Percentiles rank a stretch among this genome's conserved stretches.
These are phyloP conservation scores for Oryza brachyantha DNA, from an alignment of 176 grass and related monocot genomes.

Conservation along the genomic window DNA sequence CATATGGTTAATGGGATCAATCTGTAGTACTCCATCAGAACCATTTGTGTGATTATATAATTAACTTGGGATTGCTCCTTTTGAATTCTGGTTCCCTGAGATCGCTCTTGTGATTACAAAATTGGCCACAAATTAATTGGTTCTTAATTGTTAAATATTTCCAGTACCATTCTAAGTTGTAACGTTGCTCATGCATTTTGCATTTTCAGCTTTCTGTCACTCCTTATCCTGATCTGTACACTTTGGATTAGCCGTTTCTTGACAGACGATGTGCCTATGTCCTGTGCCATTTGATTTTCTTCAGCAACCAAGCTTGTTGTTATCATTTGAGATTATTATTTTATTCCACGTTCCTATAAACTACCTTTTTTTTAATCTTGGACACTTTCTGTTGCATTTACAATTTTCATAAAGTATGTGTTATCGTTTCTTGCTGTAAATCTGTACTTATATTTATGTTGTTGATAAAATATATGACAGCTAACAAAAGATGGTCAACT, in stretches of 20 bases:
- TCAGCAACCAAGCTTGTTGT: neutral
- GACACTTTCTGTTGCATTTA: neutral
- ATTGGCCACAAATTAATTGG: neutral
- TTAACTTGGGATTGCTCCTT: neutral
- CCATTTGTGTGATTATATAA: no score
- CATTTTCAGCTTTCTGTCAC: neutral
- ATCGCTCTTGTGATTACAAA: neutral
- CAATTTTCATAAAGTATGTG: neutral
- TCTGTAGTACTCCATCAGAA: neutral
- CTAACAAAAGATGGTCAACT: neutral
- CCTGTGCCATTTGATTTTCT: neutral
- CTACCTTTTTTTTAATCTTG: neutral
- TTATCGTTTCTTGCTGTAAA: neutral
- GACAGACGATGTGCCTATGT: neutral
- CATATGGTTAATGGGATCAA: neutral
- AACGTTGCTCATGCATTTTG: neutral
- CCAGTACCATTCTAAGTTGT: neutral
- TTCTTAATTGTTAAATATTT: constrained; percentile 2
- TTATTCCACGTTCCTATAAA: neutral
- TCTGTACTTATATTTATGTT: constrained; percentile 3
- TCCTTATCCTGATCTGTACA: neutral
- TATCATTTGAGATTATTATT: neutral
- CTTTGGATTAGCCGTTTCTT: neutral
- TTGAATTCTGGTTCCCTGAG: neutral
- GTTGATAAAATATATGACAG: neutral